Evolutionary conservation across 345 rosid genomes (phyloP), one percentile per base, ranked within the genome.

Genomic region (Physaria fendleri): DNA sequence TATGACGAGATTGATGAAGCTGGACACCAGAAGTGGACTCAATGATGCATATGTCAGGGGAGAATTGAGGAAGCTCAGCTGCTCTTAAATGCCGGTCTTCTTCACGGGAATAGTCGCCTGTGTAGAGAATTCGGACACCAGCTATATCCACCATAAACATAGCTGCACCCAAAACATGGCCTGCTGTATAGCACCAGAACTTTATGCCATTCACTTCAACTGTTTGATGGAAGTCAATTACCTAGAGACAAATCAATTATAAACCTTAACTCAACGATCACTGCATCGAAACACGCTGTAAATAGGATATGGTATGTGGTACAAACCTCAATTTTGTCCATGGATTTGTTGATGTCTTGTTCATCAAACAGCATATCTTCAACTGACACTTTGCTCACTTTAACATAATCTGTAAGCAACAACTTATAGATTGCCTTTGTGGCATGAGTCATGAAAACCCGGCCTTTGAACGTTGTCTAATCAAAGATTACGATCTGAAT

Each of bases 91-190:
- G 98, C 40, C 95, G 69, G 68, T 88, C 96, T 76, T 92, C 98
- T 75, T 88, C 95, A 10, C 95, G 85, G 28, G 98, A 92, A 54
- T 92, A 92, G 39, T 92, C 98, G 33, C 98, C 98, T 15, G 95
- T 88, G 59, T 92, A 92, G 55, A 92, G 96, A 45, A 84, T 81
- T 49, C 93, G 85, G 15, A 92, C 96, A 66, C 96, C 84, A 5
- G 98, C 96, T 62, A 92, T 77, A 63, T 92, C 96, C 21, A 88
- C 98, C 96, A 92, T 92, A 63, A 92, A 92, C 98, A 88, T 92
- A 38, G 96, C 95, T 71, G 98, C 98, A 56, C 98, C 98, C 54
- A 92, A 95, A 41, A 92, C 96, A 65, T 92, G 96, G 47, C 98
- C 98, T 61, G 98, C 98, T 16, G 98, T 84, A 65, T 92, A 92